Evolutionary conservation across 768 basidiomycete species (phyloP), one percentile per base, ranked within the genome.

Genomic region (Gymnopilus dilepis): DNA sequence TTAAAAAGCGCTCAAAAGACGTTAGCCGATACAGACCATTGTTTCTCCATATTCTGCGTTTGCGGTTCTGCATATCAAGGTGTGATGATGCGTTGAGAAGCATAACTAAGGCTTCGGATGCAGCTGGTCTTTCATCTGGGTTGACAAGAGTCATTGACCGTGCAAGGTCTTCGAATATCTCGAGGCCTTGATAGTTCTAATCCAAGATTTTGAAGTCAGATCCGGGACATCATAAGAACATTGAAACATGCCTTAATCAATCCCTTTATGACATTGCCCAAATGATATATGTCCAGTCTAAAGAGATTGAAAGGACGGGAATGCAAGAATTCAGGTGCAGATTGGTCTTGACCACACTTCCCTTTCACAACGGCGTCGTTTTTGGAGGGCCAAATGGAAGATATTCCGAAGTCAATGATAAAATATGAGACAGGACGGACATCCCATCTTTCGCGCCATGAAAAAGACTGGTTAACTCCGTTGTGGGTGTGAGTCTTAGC

Each of bases 341-440:
- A 64, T 13, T 41, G 38, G 33, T 72, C 72, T 48, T 72, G 72
- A 0, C 70, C 71, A 40, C 45, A 53, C 1, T 57, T 11, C 0
- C 68, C 65, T 1, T 41, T 6, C 12, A 55, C 62, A 7, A 33
- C 22, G 4, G 42, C 58, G 21, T 60, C 40, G 6, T 13, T 45
- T 15, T 60, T 59, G 4, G 34, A 37, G 0, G 41, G 3, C 19
- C 38, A 61, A 8, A 28, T 38, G 8, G 17, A 2, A 1, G 70
- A 70, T 7, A 72, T 31, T 1, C 66, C 70, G 47, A 73, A 74
- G 33, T 75, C 73, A 22, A 74, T 74, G 55, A 73, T 64, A 34
- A 69, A 73, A 41, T 74, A 74, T 38, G 57, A 48, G 28, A 67
- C 65, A 19, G 73, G 71, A 4, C 65, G 41, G 3, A 70, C 66